Evolutionary conservation across 2,329 filamentous ascomycete genomes (phyloP), one percentile per base, ranked within the genome.

Genomic region (Diplodia sapinea): DNA sequence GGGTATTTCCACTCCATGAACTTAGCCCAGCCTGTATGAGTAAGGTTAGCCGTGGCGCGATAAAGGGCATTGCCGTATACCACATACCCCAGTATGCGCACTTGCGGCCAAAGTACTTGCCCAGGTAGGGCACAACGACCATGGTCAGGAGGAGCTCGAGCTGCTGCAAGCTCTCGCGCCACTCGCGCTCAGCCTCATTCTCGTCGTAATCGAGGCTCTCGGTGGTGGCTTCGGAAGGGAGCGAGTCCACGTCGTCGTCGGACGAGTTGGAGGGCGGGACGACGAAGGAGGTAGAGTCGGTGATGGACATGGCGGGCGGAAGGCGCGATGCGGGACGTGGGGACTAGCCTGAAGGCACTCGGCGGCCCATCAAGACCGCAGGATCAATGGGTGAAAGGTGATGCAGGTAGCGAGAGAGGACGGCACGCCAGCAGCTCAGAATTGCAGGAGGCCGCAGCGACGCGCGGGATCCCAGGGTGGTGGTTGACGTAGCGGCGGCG

Each of bases 1-100:
- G 88, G 88, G 77, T 97, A 95, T 79, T 91, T 90, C 94, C 93
- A 98, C 78, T 93, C 88, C 94, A 97, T 97, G 77, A 93, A 96
- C 74, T 90, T 89, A 26, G 89, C 90, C 94, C 94, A 97, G 72
- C 93, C 94, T 97, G 73, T 52, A 69, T 2, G n/a, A 0, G 5
- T 31, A 11, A 29, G 11, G 64, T 76, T 68, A 78, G 77, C 66
- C 68, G 20, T 47, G 43, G n/a, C 43, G 20, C 9, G 7, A 47
- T 20, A 11, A n/a, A 47, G 43, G 26, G 13, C 26, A 26, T 12
- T 40, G 54, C 29, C 36, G 15, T 29, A 23, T 50, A n/a, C 6
- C 12, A 84, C 90, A 78, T 85, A 97, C 94, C 93, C 92, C 93
- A 97, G 78, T 96, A 97, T 69, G 94, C 94, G 82, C 94, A 96